phyloP scores from a whole-genome alignment of 257 asterid genomes.

The Fraxinus quadrangulata region DNA sequence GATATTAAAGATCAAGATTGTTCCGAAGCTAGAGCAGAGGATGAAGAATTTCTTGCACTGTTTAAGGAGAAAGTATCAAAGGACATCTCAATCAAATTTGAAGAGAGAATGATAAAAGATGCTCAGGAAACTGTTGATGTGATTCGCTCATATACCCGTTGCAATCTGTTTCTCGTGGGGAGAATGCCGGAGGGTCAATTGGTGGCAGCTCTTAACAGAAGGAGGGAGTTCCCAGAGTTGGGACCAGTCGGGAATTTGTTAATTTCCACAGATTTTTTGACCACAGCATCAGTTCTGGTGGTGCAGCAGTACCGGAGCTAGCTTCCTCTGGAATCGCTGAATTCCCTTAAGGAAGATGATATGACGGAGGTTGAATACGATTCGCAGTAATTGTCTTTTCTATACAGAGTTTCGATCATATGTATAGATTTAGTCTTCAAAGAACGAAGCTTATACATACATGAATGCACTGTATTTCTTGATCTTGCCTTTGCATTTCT shows the following conservation, averaged over 20 bases:
- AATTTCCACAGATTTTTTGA: slow-evolving; percentile 43
- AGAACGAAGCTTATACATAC: neutral
- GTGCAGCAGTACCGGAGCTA: slow-evolving; percentile 61
- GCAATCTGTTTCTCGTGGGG: slow-evolving; percentile 57
- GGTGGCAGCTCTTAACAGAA: slow-evolving; percentile 37
- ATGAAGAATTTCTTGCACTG: slow-evolving; percentile 41
- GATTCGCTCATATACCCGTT: slow-evolving; percentile 33
- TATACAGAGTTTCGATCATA: neutral
- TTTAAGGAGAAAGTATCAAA: slow-evolving; percentile 35
- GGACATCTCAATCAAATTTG: slow-evolving; percentile 46
- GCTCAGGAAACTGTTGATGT: slow-evolving; percentile 34
- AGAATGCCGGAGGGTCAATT: slow-evolving; percentile 59
- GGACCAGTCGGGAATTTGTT: slow-evolving; percentile 65
- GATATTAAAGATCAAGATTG: slow-evolving; percentile 28
- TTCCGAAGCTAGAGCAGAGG: slow-evolving; percentile 29
- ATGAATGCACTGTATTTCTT: neutral
- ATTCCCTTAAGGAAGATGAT: slow-evolving; percentile 41
- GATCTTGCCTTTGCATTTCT: neutral
- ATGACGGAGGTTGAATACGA: slow-evolving; percentile 30
- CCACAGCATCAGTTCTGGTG: slow-evolving; percentile 59
- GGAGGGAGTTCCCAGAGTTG: slow-evolving; percentile 57
- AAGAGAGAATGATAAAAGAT: slow-evolving; percentile 41
- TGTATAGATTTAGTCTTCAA: neutral
- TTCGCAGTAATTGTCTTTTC: slow-evolving; percentile 9
- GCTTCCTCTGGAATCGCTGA: slow-evolving; percentile 41